Percentiles rank a stretch among this genome's conserved stretches.
Conservation (phyloP, 129 eudicot species). For the Escallonia herrerae region DNA sequence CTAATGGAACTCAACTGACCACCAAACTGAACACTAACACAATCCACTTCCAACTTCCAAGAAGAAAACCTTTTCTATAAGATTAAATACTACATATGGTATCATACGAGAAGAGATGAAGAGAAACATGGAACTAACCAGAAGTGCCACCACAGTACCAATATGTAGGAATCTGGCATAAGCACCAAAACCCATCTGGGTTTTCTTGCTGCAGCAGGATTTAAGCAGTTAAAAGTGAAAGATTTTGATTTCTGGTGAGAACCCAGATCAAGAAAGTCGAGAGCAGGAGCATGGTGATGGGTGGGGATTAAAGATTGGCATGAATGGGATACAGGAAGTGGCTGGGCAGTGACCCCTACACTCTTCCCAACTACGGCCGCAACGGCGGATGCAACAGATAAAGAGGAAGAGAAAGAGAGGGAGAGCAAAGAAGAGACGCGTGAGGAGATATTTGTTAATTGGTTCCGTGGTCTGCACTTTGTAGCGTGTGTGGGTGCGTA, state of each 20-base stretch:
- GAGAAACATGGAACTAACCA: conserved; percentile 33
- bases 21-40: conserved; percentile 6
- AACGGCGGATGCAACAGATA: conserved; percentile 15
- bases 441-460: no score
- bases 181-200: conserved; percentile 13
- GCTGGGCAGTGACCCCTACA: conserved; percentile 13
- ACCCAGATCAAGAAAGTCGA: conserved; percentile 38
- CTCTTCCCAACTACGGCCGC: conserved; percentile 6
- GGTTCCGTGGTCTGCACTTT: no score
- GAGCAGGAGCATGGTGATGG: conserved; percentile 14
- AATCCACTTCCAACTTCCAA: conserved; percentile 16
- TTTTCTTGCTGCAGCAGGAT: neutral
- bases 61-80: conserved; percentile 5
- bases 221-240: conserved; percentile 1
- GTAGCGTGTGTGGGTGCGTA: neutral
- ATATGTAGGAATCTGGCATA: conserved; percentile 7
- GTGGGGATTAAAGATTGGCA: conserved; percentile 16
- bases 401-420: conserved; percentile 20
- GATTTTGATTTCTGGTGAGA: conserved; percentile 11
- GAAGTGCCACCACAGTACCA: conserved; percentile 23
- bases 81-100: neutral
- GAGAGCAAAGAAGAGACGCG: no score
- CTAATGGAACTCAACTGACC: conserved; percentile 7
- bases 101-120: neutral
- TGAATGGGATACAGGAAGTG: conserved; percentile 5